Percentiles rank a stretch among this genome's conserved stretches.
Evolutionary conservation across 1,284 basidiomycete species (phyloP).

Genomic region (Boletus smithii): DNA sequence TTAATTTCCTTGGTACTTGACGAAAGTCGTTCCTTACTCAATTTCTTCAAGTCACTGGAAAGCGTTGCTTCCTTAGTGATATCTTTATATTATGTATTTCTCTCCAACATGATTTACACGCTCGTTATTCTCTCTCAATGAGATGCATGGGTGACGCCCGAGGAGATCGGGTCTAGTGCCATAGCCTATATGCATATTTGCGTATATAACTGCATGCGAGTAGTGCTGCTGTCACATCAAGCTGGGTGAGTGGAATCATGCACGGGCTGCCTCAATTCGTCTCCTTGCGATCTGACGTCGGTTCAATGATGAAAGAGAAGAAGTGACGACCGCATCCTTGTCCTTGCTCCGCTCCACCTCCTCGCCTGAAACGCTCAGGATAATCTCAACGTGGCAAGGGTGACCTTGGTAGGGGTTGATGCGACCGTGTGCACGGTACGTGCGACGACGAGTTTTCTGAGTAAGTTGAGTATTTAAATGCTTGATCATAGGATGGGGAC

Average conservation of each 20-base stretch:
- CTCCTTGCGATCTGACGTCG: constrained; percentile 78
- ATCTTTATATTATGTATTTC: background rate
- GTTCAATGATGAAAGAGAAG: constrained; percentile 65
- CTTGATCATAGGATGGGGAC: background rate
- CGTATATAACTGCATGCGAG: constrained; percentile 28
- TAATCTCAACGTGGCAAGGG: constrained; percentile 95
- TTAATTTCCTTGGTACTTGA: background rate
- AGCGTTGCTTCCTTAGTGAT: too few relatives aligned
- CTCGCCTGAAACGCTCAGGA: constrained; percentile 73
- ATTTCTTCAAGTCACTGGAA: too few relatives aligned
- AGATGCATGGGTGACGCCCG: background rate
- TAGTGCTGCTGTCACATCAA: constrained; percentile 1
- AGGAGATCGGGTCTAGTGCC: constrained; percentile 9
- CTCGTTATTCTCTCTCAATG: constrained; percentile 10
- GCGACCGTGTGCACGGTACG: constrained; percentile 97
- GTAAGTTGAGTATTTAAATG: background rate
- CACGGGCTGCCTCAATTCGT: constrained; percentile 76
- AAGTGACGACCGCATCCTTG: constrained; percentile 53
- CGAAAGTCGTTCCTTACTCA: constrained; percentile 7
- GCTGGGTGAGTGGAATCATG: constrained; percentile 18
- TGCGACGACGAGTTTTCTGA: constrained; percentile 98
- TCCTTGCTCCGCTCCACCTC: constrained; percentile 91
- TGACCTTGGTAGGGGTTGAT: constrained; percentile 91
- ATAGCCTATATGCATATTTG: constrained; percentile 35
- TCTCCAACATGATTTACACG: constrained; percentile 1